phyloP scores from a whole-genome alignment of 2,329 filamentous ascomycete genomes.

The Aspergillus sojae region DNA sequence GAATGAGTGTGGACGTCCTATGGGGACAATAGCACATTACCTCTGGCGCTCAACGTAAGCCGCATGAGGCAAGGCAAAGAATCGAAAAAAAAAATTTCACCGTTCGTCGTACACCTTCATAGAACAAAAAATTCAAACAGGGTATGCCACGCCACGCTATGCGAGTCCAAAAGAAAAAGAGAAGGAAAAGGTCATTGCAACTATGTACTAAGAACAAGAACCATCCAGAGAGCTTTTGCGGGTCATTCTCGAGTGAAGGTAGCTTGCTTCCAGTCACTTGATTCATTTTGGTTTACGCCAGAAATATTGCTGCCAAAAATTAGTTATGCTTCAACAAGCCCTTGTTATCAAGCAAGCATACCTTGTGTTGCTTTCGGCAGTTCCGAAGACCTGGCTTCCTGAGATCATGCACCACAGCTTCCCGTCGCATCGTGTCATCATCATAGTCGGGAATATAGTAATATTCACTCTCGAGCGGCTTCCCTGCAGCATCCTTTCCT shows the following conservation, averaged over 20 bases:
- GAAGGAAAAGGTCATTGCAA: slow-evolving; percentile 30
- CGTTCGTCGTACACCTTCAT: slow-evolving; percentile 28
- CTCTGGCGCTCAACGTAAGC: slow-evolving; percentile 9
- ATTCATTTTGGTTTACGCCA: slow-evolving; percentile 65
- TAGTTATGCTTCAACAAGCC: slow-evolving; percentile 17
- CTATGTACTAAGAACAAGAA: slow-evolving; percentile 38
- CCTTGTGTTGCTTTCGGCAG: slow-evolving; percentile 97
- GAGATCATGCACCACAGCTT: slow-evolving; percentile 82
- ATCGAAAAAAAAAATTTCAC: slow-evolving; percentile 17
- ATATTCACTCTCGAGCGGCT: slow-evolving; percentile 91
- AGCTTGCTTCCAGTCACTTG: slow-evolving; percentile 4
- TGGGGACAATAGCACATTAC: slow-evolving; percentile 10
- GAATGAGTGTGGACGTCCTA: slow-evolving; percentile 13
- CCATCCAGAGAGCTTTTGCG: slow-evolving; percentile 12
- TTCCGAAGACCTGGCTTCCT: slow-evolving; percentile 85
- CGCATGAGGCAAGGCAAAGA: slow-evolving; percentile 12
- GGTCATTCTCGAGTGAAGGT: slow-evolving; percentile 7
- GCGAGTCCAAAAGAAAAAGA: slow-evolving; percentile 31
- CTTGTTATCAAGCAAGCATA: slow-evolving; percentile 48
- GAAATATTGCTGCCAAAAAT: slow-evolving; percentile 65
- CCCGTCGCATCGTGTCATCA: slow-evolving; percentile 72
- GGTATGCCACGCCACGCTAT: slow-evolving; percentile 49
- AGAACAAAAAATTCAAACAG: slow-evolving; percentile 31
- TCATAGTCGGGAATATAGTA: slow-evolving; percentile 94
- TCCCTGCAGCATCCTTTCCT: slow-evolving; percentile 94